Evolutionary conservation across 2,329 filamentous ascomycete species (phyloP), one percentile per base, ranked within the genome.

Genomic region (Remersonia thermophila): DNA sequence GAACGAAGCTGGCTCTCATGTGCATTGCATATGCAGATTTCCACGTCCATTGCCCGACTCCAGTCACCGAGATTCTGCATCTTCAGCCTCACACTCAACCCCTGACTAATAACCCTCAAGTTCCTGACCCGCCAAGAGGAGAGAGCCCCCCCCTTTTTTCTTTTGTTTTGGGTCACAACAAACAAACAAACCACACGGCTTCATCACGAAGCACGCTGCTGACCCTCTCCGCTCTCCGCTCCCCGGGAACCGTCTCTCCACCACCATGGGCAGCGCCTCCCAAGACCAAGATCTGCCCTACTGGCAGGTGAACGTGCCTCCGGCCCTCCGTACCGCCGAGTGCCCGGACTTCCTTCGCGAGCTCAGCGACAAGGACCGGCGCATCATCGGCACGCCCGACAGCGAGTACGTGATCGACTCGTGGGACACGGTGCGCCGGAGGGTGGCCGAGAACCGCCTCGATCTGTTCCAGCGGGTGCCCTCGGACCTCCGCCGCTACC

Each of bases 301-400:
- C 63, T 94, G 86, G 86, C 80, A 89, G 44, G 69, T 81, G 57
- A 94, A 94, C 56, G 62, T 93, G 12, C 75, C 82, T 0, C 58
- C 62, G 26, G 55, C 65, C 17, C 60, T 79, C 44, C 73, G 78
- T 54, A 74, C 77, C 0, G 48, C 58, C 2, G 65, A 76, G 36
- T 93, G 86, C 51, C 87, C 87, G 0, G 66, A 70, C 5, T 91
- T 74, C 53, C 71, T 95, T 27, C 57, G 53, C 34, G 65, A 72
- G 45, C 61, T 80, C 37, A 69, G 65, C 33, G 61, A 65, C 30
- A 93, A 91, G 59, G 83, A 93, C 55, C 63, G 67, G 11, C 53
- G 56, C 29, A 83, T 86, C 50, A 68, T 95, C 44, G 65, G 69
- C 41, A 86, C 77, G 3, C 79, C 70, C 1, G 83, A 95, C 54